Base-by-base conservation (phyloP, 2,329 filamentous ascomycete genomes). In the Cryphonectria radicalis region DNA sequence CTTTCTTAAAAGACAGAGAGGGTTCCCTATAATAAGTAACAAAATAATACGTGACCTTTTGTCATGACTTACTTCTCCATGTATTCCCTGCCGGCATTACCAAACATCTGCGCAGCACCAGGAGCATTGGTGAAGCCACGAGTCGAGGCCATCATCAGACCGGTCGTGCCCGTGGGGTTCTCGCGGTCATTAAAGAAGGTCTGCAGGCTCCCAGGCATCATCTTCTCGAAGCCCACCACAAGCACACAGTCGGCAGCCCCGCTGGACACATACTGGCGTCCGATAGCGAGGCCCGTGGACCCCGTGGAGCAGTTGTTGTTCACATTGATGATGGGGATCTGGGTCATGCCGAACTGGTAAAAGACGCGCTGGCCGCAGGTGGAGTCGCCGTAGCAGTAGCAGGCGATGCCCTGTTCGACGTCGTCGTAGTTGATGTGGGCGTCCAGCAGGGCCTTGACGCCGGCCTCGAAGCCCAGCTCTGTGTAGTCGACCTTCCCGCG, bases 221-320 rank as follows among this genome's bases (percentile, higher is more conserved):
- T 98, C 89, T 98, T 98, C 87, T 98, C 96, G 77, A 98, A 98
- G 4, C 95, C 96, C 28, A 98, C 90, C 0, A 98, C 95, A 73
- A 98, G 84, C 28, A 97, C 90, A 79, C 94, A 97, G 81, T 97
- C 93, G 1, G 94, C 93, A 19, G 89, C 93, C 46, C 95, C 95
- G 76, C 93, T 88, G 8, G 90, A 87, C 76, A 98, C 91, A 80
- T 97, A 87, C 68, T 91, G 93, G 46, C 94, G 87, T 1, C 88
- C 96, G 88, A 98, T 92, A 79, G 91, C 91, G 71, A 98, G 84
- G 11, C 95, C 96, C 0, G 95, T 97, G 5, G 92, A 94, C n/a
- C 95, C 96, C 0, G 95, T 98, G 4, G 93, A 93, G 87, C 95
- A 98, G 86, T 98, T 98, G 87, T 98, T 98, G 88, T 98, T 98